Evolutionary conservation across 495 filamentous ascomycete species (phyloP).

Genomic region (Coniosporium apollinis): DNA sequence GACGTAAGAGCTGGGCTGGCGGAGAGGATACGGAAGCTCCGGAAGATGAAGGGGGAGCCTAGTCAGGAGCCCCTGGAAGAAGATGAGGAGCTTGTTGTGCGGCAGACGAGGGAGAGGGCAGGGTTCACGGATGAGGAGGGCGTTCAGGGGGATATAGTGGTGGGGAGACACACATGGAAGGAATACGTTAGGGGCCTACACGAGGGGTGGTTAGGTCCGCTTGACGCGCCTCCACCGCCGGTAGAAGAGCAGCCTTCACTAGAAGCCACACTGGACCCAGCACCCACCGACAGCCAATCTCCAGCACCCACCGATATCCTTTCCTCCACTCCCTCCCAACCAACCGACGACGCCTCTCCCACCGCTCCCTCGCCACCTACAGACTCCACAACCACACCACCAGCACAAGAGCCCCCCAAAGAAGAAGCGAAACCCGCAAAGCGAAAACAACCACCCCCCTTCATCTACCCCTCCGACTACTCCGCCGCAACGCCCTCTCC

Average conservation of each 20-base stretch:
- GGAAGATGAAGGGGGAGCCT: constrained; percentile 39
- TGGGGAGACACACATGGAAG: constrained; percentile 92
- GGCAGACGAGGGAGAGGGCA: constrained; percentile 21
- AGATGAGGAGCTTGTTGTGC: constrained; percentile 19
- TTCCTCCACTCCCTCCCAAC: background rate
- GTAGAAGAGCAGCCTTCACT: constrained; percentile 5
- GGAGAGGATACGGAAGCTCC: constrained; percentile 54
- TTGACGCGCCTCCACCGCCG: constrained; percentile 33
- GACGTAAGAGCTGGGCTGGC: constrained; percentile 71
- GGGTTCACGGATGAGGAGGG: constrained; percentile 56
- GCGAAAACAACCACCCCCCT: constrained; percentile 39
- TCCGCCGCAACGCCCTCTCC: constrained; percentile 39
- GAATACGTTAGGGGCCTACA: constrained; percentile 89
- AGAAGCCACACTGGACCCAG: background rate
- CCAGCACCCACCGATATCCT: background rate
- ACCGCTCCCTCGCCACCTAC: constrained; percentile 6
- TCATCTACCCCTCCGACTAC: constrained; percentile 58
- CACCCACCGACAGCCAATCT: constrained; percentile 1
- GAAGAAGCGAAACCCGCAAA: constrained; percentile 35
- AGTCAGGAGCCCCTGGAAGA: constrained; percentile 30
- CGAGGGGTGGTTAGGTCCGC: constrained; percentile 88
- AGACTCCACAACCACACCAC: background rate
- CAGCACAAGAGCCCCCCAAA: constrained; percentile 22
- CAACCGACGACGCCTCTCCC: constrained; percentile 19
- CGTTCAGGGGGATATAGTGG: constrained; percentile 63